Base-by-base conservation (phyloP, 306 rosid genomes). In the Macrotyloma uniflorum region DNA sequence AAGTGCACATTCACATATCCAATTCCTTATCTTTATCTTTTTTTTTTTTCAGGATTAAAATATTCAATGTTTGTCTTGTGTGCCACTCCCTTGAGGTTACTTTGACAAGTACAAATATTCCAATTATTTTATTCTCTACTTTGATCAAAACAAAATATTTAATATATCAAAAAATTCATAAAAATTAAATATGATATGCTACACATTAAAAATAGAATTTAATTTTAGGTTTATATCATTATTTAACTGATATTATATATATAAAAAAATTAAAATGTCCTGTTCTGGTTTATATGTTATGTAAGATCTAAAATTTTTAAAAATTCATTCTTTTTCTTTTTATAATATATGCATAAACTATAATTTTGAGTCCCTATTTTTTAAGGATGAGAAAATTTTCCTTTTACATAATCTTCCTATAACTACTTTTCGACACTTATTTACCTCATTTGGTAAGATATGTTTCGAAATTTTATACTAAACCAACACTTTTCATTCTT, bases 1-100 rank as follows among this genome's bases (percentile, higher is more conserved):
- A 42, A 67, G 50, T 65, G 45, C n/a, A 77, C 57, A 51, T 40
- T 77, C 46, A 71, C 20, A 51, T 26, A 68, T 51, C 33, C 49
- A 18, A 1, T 51, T 70, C 42, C 42, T 70, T 55, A 5, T 16
- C 13, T 28, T 20, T 19, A 8, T 50, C 8, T 5, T 3, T 49
- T 22, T 9, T 50, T n/a, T 4, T 7, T 69, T 28, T 24, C 4
- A 4, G 6, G 5, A 8, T 24, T 18, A 70, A 65, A 62, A 58
- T 19, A 65, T 36, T 19, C n/a, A 30, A 50, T 28, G 12, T 70
- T 70, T 70, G 75, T 70, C 45, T 47, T 69, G 16, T 46, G 1
- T 24, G 11, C 14, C 42, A 14, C 24, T 8, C 15, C 3, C 14
- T 42, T 4, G 38, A 33, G 16, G 14, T 32, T 62, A 33, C 1